Conservation (phyloP, 2,329 filamentous ascomycete species). For the Xylariaceae sp. region DNA sequence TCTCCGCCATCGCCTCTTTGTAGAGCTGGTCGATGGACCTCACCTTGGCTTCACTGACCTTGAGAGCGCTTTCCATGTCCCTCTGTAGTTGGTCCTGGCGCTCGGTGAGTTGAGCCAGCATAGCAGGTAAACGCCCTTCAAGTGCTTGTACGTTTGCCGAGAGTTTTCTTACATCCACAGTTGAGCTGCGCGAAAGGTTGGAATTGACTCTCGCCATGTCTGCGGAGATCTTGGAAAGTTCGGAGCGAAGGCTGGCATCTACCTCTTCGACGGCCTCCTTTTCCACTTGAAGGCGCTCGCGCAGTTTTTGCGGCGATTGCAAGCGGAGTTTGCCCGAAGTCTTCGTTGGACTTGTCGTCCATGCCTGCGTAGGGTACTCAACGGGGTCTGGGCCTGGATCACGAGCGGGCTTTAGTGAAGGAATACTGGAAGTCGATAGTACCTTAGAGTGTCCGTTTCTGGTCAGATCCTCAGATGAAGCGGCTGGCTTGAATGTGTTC, state of each 20-base stretch:
- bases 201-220: constrained; percentile 63
- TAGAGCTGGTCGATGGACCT: constrained; percentile 84
- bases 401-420: constrained; percentile 44
- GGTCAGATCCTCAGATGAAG: constrained; percentile 17
- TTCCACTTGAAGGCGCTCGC: constrained; percentile 79
- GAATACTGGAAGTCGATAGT: constrained; percentile 50
- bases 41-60: constrained; percentile 70
- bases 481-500: constrained; percentile 22
- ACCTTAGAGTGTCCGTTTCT: constrained; percentile 42
- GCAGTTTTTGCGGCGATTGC: constrained; percentile 67
- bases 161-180: constrained; percentile 45
- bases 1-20: constrained; percentile 81
- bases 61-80: constrained; percentile 67
- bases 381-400: constrained; percentile 28
- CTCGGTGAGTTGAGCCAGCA: constrained; percentile 54
- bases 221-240: constrained; percentile 73
- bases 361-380: constrained; percentile 29
- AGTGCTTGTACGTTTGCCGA: constrained; percentile 57
- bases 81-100: constrained; percentile 60
- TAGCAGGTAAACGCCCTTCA: constrained; percentile 59
- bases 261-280: constrained; percentile 67
- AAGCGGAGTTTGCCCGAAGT: constrained; percentile 55
- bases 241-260: constrained; percentile 64
- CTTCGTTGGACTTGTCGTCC: constrained; percentile 36
- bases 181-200: constrained; percentile 34